Conservation (phyloP, 2,329 filamentous ascomycete genomes). For the Phialemoniopsis sp. region DNA sequence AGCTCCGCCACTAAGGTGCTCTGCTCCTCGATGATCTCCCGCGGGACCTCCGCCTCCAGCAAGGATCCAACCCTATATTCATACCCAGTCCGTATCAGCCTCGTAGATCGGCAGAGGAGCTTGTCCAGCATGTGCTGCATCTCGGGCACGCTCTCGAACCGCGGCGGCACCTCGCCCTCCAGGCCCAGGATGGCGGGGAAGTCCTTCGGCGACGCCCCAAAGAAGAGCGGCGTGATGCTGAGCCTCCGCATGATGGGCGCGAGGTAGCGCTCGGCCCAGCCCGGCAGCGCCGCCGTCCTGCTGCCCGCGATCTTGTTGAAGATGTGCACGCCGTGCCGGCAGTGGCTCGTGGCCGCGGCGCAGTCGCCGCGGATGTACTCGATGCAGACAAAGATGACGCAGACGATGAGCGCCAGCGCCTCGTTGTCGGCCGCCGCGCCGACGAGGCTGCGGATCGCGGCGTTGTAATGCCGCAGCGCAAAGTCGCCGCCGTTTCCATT, state of each 20-base stretch:
- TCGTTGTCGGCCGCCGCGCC: slow-evolving; percentile 24
- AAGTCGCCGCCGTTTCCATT: slow-evolving; percentile 20
- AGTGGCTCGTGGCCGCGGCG: slow-evolving; percentile 28
- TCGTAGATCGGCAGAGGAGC: slow-evolving; percentile 8
- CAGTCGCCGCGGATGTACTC: slow-evolving; percentile 42
- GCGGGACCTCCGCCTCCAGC: slow-evolving; percentile 1
- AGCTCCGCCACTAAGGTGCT: background rate
- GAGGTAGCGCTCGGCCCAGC: slow-evolving; percentile 25
- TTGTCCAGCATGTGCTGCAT: slow-evolving; percentile 24
- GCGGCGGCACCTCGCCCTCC: background rate
- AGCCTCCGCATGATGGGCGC: slow-evolving; percentile 31
- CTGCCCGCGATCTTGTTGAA: slow-evolving; percentile 5
- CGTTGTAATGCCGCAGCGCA: slow-evolving; percentile 41
- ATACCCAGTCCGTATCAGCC: slow-evolving; percentile 6
- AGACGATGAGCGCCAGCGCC: slow-evolving; percentile 35
- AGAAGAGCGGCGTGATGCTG: slow-evolving; percentile 33
- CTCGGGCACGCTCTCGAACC: slow-evolving; percentile 11
- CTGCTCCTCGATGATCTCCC: slow-evolving; percentile 4
- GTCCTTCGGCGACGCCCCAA: slow-evolving; percentile 14
- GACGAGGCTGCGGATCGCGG: slow-evolving; percentile 37
- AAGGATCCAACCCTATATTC: slow-evolving; percentile 3
- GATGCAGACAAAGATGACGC: slow-evolving; percentile 43
- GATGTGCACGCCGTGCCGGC: slow-evolving; percentile 16
- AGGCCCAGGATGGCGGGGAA: slow-evolving; percentile 14
- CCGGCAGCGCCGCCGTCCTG: slow-evolving; percentile 1